Conservation (phyloP, 192 early-diverging fungal species). For the Coemansia sp. region DNA sequence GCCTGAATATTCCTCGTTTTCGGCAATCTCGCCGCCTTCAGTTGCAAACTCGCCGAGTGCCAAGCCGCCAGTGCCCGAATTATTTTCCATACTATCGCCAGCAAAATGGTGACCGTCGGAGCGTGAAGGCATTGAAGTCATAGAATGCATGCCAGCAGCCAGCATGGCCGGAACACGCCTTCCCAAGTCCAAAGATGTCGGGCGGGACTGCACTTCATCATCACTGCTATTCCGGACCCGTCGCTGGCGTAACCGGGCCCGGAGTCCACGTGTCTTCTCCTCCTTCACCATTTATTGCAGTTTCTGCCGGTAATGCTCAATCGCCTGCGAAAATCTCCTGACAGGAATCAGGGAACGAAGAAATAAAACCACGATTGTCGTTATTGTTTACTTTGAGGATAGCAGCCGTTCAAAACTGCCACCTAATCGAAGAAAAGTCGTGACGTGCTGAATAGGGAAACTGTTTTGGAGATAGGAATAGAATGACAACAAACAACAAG, state of each 20-base stretch:
- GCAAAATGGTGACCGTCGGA: conserved; percentile 6
- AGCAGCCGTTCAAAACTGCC: neutral
- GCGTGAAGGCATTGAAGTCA: conserved; percentile 34
- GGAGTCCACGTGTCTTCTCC: conserved; percentile 46
- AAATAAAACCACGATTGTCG: neutral
- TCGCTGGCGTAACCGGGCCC: conserved; percentile 47
- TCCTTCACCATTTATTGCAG: conserved; percentile 27
- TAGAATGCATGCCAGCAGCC: conserved; percentile 32
- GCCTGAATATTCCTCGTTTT: conserved; percentile 25
- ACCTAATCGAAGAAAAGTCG: neutral
- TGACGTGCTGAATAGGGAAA: neutral
- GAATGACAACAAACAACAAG: neutral
- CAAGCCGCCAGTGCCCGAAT: conserved; percentile 21
- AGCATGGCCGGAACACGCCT: conserved; percentile 21
- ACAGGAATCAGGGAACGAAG: neutral
- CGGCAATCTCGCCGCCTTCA: conserved; percentile 37
- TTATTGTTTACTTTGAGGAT: conserved; percentile 2
- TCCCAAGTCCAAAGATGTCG: conserved; percentile 41
- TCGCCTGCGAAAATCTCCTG: neutral
- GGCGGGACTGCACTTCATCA: conserved; percentile 42
- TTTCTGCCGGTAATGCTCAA: neutral
- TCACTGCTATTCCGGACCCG: conserved; percentile 44
- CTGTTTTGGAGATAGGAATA: neutral
- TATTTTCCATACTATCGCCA: conserved; percentile 9
- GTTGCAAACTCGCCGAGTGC: conserved; percentile 48